Evolutionary conservation across 805 yeast species (phyloP), one percentile per base, ranked within the genome.

Genomic region (Nakazawaea ernobii): DNA sequence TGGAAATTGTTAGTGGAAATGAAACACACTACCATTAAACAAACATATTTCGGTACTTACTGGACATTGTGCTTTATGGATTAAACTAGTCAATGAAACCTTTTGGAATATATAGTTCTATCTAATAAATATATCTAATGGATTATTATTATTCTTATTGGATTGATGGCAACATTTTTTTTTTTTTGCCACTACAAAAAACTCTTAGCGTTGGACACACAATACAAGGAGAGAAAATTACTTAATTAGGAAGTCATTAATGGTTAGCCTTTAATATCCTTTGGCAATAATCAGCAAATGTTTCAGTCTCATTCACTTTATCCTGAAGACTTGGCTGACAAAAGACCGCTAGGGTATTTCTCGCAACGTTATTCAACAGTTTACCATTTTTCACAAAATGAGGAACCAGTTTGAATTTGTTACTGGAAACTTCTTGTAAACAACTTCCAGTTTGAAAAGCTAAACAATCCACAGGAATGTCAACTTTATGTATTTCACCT

Each of bases 401-500:
- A 3, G 82, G 75, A 24, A 80, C 84, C 3, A 83, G 84, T 54
- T 69, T 74, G 59, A 80, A 77, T 28, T 61, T 60, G 15, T 70
- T 69, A n/a, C 59, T 51, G 1, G 81, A 72, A 14, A 79, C 70
- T 42, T 71, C 77, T 53, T 78, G 73, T 28, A 80, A 61, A 1
- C 83, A 77, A 7, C 77, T 66, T 1, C 86, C 86, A 1, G 82
- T 77, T 55, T 80, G 84, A 58, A 80, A 80, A 1, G 83, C 84
- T 24, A 80, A 55, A 53, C 81, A 75, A 51, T 79, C 76, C 5
- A 55, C 51, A 0, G 85, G 84, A 32, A 80, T 79, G 26, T 61
- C 57, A n/a, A 79, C 81, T 50, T 77, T 72, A 15, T 73, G 74
- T 6, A 67, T 57, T 2, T 64, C 58, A 9, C 76, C 74, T 8